A percentile compares a stretch with the other conserved stretches of the same genome.
These are phyloP conservation scores for Tuber melanosporum DNA, from an alignment of 495 filamentous ascomycete genomes.

Conservation along the genomic window DNA sequence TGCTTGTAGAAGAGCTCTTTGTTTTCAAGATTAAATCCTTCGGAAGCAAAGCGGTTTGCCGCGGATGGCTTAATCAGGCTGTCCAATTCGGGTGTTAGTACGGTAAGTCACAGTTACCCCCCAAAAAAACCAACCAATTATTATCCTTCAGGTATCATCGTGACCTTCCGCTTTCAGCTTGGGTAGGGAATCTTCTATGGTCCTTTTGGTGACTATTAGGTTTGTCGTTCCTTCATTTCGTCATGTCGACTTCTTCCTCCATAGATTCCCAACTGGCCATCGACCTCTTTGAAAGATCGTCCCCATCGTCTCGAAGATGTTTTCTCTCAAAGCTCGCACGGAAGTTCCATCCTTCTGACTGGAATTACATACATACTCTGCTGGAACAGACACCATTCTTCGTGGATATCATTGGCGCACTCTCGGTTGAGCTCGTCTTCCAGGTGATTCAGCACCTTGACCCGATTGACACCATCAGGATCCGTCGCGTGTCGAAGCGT, in stretches of 20 bases:
- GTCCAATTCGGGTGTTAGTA: not conserved
- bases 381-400: conserved; percentile 17
- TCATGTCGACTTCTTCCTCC: not conserved
- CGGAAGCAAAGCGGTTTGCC: not conserved
- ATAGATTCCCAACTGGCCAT: not conserved
- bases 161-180: not conserved
- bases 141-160: not conserved
- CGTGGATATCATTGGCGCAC: conserved; percentile 23
- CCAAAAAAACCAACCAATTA: not conserved
- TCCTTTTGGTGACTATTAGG: not conserved
- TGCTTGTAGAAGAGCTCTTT: not conserved
- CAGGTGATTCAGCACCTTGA: conserved; percentile 22
- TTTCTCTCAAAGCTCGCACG: conserved; percentile 28
- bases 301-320: conserved; percentile 11
- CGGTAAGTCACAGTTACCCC: not conserved
- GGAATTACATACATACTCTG: conserved; percentile 24
- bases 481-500: conserved; percentile 25
- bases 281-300: conserved; percentile 11
- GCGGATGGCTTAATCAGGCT: conserved; percentile 2
- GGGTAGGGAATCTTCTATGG: not conserved
- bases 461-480: conserved; percentile 14
- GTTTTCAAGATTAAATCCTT: not conserved
- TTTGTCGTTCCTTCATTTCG: not conserved
- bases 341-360: conserved; percentile 25
- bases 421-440: conserved; percentile 28